These are phyloP conservation scores for Yamadazyma oceani DNA, from an alignment of 1,139 yeast species.

Conservation along the genomic window DNA sequence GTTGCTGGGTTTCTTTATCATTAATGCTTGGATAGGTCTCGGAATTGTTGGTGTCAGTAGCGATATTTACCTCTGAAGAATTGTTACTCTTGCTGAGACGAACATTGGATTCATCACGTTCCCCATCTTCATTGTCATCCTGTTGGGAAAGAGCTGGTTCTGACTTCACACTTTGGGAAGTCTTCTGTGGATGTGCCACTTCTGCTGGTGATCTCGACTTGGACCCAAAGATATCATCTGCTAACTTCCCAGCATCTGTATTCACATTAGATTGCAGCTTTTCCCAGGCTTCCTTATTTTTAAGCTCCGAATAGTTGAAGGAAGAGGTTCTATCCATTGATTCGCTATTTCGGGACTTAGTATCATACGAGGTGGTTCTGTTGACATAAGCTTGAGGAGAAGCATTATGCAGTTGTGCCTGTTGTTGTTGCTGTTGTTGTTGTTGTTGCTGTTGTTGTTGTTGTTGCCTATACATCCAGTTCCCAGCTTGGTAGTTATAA, in stretches of 20 bases:
- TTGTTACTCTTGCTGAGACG: conserved; percentile 16
- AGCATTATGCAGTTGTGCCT: conserved; percentile 1
- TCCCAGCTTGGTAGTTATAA: conserved; percentile 20
- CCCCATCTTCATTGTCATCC: conserved; percentile 1
- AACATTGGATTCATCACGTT: conserved; percentile 1
- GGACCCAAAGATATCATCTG: conserved; percentile 39
- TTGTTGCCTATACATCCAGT: conserved; percentile 12
- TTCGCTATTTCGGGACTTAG: neutral
- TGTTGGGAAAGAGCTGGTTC: conserved; percentile 9
- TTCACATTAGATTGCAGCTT: conserved; percentile 18
- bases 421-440: conserved; percentile 7
- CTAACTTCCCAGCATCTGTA: conserved; percentile 37
- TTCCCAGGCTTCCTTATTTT: conserved; percentile 43
- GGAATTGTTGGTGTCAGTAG: too few relatives aligned
- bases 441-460: conserved; percentile 4
- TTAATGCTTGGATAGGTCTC: too few relatives aligned
- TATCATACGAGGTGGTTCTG: neutral
- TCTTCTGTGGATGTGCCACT: conserved; percentile 10
- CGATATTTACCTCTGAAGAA: conserved; percentile 8
- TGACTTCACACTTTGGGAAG: conserved; percentile 17
- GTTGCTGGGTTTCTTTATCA: too few relatives aligned
- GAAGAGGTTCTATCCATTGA: neutral
- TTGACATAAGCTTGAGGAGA: too few relatives aligned
- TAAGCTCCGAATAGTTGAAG: conserved; percentile 18
- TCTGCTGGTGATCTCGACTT: conserved; percentile 17